Evolutionary conservation across 2,329 filamentous ascomycete species (phyloP).

Genomic region (Dendrostoma leiphaemia): DNA sequence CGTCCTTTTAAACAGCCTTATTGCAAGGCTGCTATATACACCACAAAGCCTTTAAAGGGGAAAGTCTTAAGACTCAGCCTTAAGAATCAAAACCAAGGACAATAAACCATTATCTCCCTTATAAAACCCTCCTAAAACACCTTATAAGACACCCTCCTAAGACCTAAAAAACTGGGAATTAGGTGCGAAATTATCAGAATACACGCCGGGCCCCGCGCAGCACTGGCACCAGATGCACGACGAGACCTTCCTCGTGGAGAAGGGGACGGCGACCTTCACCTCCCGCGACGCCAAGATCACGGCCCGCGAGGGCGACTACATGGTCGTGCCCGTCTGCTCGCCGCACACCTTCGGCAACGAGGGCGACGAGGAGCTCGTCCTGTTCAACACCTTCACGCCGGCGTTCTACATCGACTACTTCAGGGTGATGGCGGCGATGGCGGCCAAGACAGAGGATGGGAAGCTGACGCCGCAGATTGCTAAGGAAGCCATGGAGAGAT

Average conservation of each 20-base stretch:
- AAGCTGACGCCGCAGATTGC: conserved; percentile 47
- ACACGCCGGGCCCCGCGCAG: conserved; percentile 43
- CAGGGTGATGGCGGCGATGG: conserved; percentile 46
- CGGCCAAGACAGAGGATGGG: conserved; percentile 34
- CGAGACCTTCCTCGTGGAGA: conserved; percentile 54
- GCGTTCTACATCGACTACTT: conserved; percentile 59
- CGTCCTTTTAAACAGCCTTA: too few species aligned
- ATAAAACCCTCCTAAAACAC: too few species aligned
- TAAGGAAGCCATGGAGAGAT: conserved; percentile 46
- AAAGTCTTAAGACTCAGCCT: too few species aligned
- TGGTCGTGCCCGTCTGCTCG: conserved; percentile 51
- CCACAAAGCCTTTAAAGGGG: too few species aligned
- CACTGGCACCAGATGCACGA: conserved; percentile 60
- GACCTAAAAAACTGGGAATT: too few species aligned
- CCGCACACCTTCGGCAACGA: conserved; percentile 58
- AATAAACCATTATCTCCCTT: too few species aligned
- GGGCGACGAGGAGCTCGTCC: conserved; percentile 49
- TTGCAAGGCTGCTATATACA: too few species aligned
- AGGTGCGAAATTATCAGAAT: too few species aligned
- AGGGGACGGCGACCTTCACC: conserved; percentile 51
- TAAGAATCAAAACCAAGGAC: too few species aligned
- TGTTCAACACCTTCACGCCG: conserved; percentile 57
- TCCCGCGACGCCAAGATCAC: conserved; percentile 43
- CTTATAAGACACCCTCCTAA: too few species aligned
- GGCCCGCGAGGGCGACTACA: conserved; percentile 50